Percentiles rank a stretch among this genome's conserved stretches.
Evolutionary conservation across 192 early-diverging fungal species (phyloP).

Genomic region (Phlyctochytrium planicorne): DNA sequence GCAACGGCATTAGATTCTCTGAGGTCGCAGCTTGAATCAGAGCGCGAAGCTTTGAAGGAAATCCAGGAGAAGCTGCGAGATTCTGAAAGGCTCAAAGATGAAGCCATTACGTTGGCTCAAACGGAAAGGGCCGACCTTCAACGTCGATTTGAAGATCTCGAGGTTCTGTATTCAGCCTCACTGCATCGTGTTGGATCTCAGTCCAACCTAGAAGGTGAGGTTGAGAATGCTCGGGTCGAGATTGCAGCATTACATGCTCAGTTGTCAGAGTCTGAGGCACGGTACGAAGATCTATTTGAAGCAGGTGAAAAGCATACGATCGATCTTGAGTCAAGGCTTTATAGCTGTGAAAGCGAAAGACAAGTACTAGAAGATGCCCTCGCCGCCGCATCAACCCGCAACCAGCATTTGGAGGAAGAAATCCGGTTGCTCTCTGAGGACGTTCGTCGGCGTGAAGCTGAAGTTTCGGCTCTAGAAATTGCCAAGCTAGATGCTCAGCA

Average conservation of each 20-base stretch:
- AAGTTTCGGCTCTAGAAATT: not conserved
- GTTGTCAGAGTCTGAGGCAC: not conserved
- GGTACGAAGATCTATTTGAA: constrained; percentile 26
- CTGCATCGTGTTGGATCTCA: not conserved
- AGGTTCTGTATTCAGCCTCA: not conserved
- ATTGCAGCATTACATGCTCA: not conserved
- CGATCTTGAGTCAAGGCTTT: constrained; percentile 11
- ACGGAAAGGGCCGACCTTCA: not conserved
- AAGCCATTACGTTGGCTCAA: not conserved
- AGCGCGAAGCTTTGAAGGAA: no score
- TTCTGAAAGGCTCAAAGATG: not conserved
- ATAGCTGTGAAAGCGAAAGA: not conserved
- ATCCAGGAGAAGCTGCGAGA: not conserved
- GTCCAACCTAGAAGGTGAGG: not conserved
- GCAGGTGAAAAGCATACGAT: constrained; percentile 29
- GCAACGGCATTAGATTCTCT: no score
- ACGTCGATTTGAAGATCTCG: not conserved
- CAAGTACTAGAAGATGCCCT: not conserved
- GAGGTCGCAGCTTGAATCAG: not conserved
- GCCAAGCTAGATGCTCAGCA: not conserved
- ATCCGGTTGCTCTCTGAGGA: not conserved
- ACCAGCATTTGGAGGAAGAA: not conserved
- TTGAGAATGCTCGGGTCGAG: not conserved
- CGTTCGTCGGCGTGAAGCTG: not conserved
- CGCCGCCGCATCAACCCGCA: not conserved